Evolutionary conservation across 495 filamentous ascomycete species (phyloP).

Genomic region (Hyaloscypha finlandica): DNA sequence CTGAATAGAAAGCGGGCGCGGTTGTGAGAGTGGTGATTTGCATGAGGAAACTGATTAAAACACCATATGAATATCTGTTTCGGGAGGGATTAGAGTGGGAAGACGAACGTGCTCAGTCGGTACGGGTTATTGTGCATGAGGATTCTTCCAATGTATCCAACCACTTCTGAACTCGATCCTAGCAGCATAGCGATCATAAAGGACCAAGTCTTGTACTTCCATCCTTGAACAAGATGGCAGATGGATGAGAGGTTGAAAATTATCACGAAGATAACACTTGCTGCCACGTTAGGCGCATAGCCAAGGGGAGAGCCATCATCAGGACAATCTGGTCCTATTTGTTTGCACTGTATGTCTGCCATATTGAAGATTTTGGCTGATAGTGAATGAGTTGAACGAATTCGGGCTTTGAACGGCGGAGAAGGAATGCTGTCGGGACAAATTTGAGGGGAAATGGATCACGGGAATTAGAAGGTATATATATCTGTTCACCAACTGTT

Average conservation of each 20-base stretch:
- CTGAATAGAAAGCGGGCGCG: constrained; percentile 62
- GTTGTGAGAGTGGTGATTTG: constrained; percentile 50
- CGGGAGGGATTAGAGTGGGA: not conserved
- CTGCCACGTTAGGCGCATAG: not conserved
- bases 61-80: not conserved
- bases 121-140: constrained; percentile 42
- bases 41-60: constrained; percentile 28
- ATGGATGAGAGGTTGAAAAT: constrained; percentile 18
- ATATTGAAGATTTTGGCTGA: too few relatives aligned
- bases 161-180: constrained; percentile 40
- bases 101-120: not conserved
- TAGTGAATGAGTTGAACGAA: too few relatives aligned
- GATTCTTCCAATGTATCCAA: constrained; percentile 42
- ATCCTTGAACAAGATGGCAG: constrained; percentile 8
- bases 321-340: too few relatives aligned
- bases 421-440: too few relatives aligned
- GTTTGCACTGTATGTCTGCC: too few relatives aligned
- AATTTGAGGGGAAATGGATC: too few relatives aligned
- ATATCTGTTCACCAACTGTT: too few relatives aligned
- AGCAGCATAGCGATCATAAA: constrained; percentile 39
- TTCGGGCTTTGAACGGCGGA: too few relatives aligned
- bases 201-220: constrained; percentile 27
- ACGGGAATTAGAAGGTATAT: too few relatives aligned
- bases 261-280: not conserved
- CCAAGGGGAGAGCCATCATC: too few relatives aligned